Base-by-base conservation (phyloP, 2,329 filamentous ascomycete genomes). In the Aspergillus sp. region DNA sequence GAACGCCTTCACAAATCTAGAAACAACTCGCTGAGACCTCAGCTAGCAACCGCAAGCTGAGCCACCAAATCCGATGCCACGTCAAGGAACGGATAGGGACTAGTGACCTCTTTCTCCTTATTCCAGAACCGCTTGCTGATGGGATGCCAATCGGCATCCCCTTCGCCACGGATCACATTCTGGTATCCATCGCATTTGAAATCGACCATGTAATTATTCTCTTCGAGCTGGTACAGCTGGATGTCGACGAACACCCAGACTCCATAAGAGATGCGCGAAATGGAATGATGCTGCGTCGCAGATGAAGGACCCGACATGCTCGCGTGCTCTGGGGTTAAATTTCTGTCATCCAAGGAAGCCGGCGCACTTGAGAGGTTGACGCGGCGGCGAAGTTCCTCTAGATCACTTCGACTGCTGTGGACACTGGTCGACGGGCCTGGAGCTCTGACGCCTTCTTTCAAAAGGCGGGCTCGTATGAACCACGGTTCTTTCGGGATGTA, bases 131-230 rank as follows among this genome's bases (percentile, higher is more conserved):
- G 76, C 65, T 80, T 80, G 74, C 79, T 79, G 62, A 81, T 76
- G n/a, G 75, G 80, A 71, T 69, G 75, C 82, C 68, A 85, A 69
- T 70, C 85, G 2, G 70, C 67, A 9, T 77, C 76, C 15, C 72
- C 70, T 21, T 74, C 71, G 17, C 69, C 80, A 54, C 89, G 80
- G 66, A 89, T 87, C 52, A 94, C 89, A 58, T 95, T 91, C 79
- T 99, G 95, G 78, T 99, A 99, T 19, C 95, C 95, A 13, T 95
- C 93, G 75, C 94, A 98, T 75, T 97, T 98, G 83, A 99, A 99
- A 76, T 99, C 95, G 52, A 99, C 95, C 64, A 99, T 89, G 76
- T 94, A 98, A 66, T 95, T 94, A 58, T 91, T 90, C 60, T 88
- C 87, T 75, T 98, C 94, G 81, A 98, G 92, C 72, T 92, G 90